A percentile compares a stretch with the other conserved stretches of the same genome.
phyloP scores from a whole-genome alignment of 305 asterid genomes.

The Fraxinus velutina region DNA sequence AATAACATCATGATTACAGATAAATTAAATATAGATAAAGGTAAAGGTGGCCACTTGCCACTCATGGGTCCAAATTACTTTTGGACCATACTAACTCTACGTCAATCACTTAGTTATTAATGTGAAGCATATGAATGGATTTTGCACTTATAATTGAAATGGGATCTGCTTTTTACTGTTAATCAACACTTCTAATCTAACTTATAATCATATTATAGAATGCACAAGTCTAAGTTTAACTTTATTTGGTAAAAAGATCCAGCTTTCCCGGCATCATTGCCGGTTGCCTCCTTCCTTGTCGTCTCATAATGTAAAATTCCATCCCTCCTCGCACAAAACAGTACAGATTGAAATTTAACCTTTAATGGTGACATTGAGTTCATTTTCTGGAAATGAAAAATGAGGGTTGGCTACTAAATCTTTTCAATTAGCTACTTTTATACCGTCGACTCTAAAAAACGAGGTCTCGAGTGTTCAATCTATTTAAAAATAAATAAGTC shows the following conservation, averaged over 20 bases:
- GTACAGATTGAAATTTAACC: neutral
- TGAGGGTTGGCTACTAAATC: neutral
- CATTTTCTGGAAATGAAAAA: neutral
- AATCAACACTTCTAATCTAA: constrained; percentile 20
- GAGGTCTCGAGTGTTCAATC: too few species aligned
- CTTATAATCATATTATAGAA: constrained; percentile 4
- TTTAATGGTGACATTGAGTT: neutral
- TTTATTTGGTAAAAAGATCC: constrained; percentile 33
- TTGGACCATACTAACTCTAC: constrained; percentile 26
- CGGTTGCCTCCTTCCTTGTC: constrained; percentile 30
- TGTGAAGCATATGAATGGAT: constrained; percentile 28
- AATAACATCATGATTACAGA: constrained; percentile 35
- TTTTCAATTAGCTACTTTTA: neutral
- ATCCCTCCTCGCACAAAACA: neutral
- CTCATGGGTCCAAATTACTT: constrained; percentile 26
- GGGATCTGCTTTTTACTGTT: constrained; percentile 25
- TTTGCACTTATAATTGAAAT: constrained; percentile 14
- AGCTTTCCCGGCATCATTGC: constrained; percentile 46
- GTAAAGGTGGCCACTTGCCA: constrained; percentile 26
- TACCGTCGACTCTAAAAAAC: neutral
- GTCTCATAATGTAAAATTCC: constrained; percentile 11
- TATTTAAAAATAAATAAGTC: too few species aligned
- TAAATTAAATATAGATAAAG: constrained; percentile 26
- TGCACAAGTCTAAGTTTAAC: constrained; percentile 11
- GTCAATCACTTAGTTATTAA: constrained; percentile 30